A percentile compares a stretch with the other conserved stretches of the same genome.
Evolutionary conservation across 495 filamentous ascomycete genomes (phyloP).

Genomic region (Penicillium roqueforti): DNA sequence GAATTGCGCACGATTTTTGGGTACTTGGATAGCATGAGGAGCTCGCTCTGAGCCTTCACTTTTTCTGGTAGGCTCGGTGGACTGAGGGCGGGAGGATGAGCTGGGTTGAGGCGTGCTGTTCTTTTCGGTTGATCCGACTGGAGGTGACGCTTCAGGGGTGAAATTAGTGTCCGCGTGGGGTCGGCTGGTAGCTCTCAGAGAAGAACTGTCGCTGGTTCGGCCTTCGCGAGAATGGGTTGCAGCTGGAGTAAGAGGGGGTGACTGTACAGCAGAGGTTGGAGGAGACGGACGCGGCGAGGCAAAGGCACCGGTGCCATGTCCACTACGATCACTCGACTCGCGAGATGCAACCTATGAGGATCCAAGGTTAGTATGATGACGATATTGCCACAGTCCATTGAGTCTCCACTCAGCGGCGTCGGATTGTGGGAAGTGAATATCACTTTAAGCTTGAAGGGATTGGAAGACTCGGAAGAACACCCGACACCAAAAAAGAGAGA

Average conservation of each 20-base stretch:
- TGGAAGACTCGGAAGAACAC: neutral
- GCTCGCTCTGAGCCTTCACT: slow-evolving; percentile 39
- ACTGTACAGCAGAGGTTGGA: slow-evolving; percentile 64
- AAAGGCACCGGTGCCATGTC: slow-evolving; percentile 36
- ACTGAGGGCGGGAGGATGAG: slow-evolving; percentile 43
- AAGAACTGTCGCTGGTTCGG: slow-evolving; percentile 28
- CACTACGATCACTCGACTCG: slow-evolving; percentile 44
- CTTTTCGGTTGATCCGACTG: slow-evolving; percentile 30
- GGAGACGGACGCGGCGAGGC: slow-evolving; percentile 47
- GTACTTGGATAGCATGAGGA: slow-evolving; percentile 33
- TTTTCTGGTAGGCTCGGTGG: slow-evolving; percentile 38
- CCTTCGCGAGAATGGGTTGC: slow-evolving; percentile 58
- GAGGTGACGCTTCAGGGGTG: slow-evolving; percentile 43
- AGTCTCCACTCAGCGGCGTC: neutral
- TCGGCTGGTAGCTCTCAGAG: slow-evolving; percentile 35
- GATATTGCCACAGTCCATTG: slow-evolving; percentile 2
- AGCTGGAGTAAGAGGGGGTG: slow-evolving; percentile 85
- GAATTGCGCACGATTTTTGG: slow-evolving; percentile 66
- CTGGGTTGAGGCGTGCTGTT: slow-evolving; percentile 31
- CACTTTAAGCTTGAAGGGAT: neutral
- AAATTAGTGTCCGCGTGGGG: slow-evolving; percentile 63
- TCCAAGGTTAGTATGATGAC: slow-evolving; percentile 14
- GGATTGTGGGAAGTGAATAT: neutral
- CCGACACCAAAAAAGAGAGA: neutral
- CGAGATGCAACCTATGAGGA: slow-evolving; percentile 42